A percentile compares a stretch with the other conserved stretches of the same genome.
These are phyloP conservation scores for Solanum aculeatissimum DNA, from an alignment of 305 asterid species.

Conservation along the genomic window DNA sequence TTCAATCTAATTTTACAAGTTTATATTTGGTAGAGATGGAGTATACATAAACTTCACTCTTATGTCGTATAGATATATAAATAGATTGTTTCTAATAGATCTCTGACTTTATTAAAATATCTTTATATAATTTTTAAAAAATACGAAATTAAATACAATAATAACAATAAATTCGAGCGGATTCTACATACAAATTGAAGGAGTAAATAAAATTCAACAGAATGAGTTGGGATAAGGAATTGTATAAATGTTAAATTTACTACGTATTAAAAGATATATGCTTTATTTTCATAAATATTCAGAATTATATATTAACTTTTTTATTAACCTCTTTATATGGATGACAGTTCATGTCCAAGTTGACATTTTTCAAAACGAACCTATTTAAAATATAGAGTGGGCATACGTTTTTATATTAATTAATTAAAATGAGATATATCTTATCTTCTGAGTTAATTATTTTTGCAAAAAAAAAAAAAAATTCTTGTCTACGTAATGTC, in stretches of 20 bases:
- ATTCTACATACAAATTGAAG: not conserved
- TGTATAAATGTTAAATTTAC: not conserved
- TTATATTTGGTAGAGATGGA: too few relatives aligned
- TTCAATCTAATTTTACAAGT: too few relatives aligned
- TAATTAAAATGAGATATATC: not conserved
- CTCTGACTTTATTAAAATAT: too few relatives aligned
- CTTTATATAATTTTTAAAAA: too few relatives aligned
- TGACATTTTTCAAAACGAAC: not conserved
- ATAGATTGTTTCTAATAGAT: too few relatives aligned
- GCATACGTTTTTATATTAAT: not conserved
- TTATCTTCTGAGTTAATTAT: not conserved
- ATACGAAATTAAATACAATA: too few relatives aligned
- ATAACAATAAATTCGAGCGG: too few relatives aligned
- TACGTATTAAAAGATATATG: not conserved
- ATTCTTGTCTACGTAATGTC: not conserved
- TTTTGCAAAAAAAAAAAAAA: not conserved
- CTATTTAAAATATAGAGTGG: not conserved
- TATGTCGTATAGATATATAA: too few relatives aligned
- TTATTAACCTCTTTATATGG: not conserved
- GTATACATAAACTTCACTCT: too few relatives aligned
- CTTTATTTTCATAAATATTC: not conserved
- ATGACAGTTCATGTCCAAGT: not conserved
- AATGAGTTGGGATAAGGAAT: not conserved
- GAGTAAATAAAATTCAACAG: not conserved
- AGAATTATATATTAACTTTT: not conserved